Evolutionary conservation across 192 early-diverging fungal genomes (phyloP), one percentile per base, ranked within the genome.

Genomic region (Umbelopsis ramanniana): DNA sequence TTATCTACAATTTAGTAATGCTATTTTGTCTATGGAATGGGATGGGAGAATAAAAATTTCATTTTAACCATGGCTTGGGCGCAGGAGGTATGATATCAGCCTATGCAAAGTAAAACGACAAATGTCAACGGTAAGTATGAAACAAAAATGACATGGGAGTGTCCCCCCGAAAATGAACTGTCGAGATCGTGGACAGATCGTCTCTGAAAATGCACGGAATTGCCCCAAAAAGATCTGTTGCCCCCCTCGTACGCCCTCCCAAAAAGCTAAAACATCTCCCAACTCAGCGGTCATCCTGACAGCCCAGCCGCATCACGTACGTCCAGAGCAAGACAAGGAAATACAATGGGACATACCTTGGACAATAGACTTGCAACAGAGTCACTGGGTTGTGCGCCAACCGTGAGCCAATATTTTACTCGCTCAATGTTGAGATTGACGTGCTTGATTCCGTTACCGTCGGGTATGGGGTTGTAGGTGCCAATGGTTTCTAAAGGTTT

Each of bases 371-470:
- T 93, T 24, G 88, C 89, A n/a, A 97, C 97, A 47, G 90, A 82
- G 37, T 95, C 92, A n/a, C 90, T 89, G 4, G 96, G 96, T 84
- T 96, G 93, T n/a, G 97, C 97, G 10, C 97, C 97, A 24, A 95
- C 94, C 21, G 91, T 92, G 52, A 99, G 81, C 97, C 97, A 99
- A 81, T 99, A 96, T 81, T 98, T 97, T 79, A 93, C 92, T 40
- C 96, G 90, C 45, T 91, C 93, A 80, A 90, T 85, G 74, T 97
- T 90, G 60, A 97, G 82, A 43, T 93, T 90, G 48, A 99, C 82
- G 47, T 93, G 91, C 80, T 98, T 98, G 66, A 88, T 81, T 23
- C 91, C 91, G 19, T 90, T 79, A 17, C 73, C 73, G 71, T 90
- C 81, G n/a, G 96, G 93, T 52, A 95, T 80, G 35, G 96, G 95